Conservation (phyloP, 495 filamentous ascomycete species). For the Parachaetomium inaequale region DNA sequence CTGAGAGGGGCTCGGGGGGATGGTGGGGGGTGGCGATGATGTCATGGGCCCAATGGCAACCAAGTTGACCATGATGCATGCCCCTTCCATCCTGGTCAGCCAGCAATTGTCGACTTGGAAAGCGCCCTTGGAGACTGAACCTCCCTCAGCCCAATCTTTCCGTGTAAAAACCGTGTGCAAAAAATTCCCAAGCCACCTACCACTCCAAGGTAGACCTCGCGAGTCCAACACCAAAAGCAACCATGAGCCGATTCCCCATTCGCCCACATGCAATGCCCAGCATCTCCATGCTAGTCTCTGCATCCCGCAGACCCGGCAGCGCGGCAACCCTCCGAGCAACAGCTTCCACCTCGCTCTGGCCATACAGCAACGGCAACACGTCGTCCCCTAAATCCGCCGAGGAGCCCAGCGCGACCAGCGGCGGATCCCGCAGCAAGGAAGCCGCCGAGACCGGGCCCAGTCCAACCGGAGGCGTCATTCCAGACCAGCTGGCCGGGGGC, state of each 20-base stretch:
- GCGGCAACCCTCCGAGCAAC: neutral
- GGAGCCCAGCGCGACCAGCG: constrained; percentile 40
- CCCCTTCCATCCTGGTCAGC: no score
- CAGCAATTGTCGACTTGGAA: no score
- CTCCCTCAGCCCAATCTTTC: no score
- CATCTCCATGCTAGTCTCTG: neutral
- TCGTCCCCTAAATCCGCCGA: constrained; percentile 36
- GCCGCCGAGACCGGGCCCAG: constrained; percentile 26
- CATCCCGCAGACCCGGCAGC: neutral
- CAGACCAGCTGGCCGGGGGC: constrained; percentile 28
- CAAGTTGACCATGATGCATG: no score
- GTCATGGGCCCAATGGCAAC: no score
- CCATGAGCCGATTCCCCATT: constrained; percentile 17
- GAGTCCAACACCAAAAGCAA: neutral
- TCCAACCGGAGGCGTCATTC: constrained; percentile 27
- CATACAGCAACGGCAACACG: constrained; percentile 5
- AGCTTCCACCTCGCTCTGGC: neutral
- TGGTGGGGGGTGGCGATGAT: no score
- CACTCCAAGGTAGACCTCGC: neutral
- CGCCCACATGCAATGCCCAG: constrained; percentile 1
- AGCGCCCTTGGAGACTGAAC: no score
- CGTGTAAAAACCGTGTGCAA: no score
- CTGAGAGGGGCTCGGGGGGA: no score
- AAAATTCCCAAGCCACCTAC: no score
- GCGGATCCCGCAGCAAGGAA: constrained; percentile 45